These are phyloP conservation scores for Glonium stellatum DNA, from an alignment of 495 filamentous ascomycete genomes.

Conservation along the genomic window DNA sequence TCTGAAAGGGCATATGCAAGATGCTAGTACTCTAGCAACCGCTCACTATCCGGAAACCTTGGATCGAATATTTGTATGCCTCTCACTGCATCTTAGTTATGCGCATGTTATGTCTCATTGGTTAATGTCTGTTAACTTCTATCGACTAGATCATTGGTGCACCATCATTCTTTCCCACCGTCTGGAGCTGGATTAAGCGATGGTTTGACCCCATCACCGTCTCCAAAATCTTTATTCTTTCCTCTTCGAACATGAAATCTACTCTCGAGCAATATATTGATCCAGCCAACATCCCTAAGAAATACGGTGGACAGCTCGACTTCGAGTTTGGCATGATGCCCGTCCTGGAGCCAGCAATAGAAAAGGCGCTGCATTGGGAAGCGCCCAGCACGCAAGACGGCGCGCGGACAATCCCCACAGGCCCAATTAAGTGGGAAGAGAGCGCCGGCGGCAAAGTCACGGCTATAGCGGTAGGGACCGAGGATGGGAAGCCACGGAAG, in stretches of 20 bases:
- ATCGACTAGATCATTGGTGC: slow-evolving; percentile 68
- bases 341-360: slow-evolving; percentile 52
- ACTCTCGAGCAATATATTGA: slow-evolving; percentile 77
- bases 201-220: slow-evolving; percentile 94
- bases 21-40: slow-evolving; percentile 76
- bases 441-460: slow-evolving; percentile 29
- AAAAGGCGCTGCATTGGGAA: slow-evolving; percentile 33
- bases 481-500: slow-evolving; percentile 28
- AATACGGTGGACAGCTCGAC: slow-evolving; percentile 76
- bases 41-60: slow-evolving; percentile 89
- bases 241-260: slow-evolving; percentile 57
- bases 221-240: slow-evolving; percentile 86
- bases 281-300: slow-evolving; percentile 68
- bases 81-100: not conserved
- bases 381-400: slow-evolving; percentile 18
- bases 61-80: slow-evolving; percentile 71
- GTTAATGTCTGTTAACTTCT: not conserved
- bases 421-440: slow-evolving; percentile 37
- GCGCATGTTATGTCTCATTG: not conserved
- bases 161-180: slow-evolving; percentile 83
- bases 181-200: slow-evolving; percentile 91
- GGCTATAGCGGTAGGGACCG: slow-evolving; percentile 33
- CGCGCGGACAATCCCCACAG: slow-evolving; percentile 32
- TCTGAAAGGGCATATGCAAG: slow-evolving; percentile 84
- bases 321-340: slow-evolving; percentile 71